Conservation (phyloP, 2,329 filamentous ascomycete genomes). For the Pseudogymnoascus pannorum region DNA sequence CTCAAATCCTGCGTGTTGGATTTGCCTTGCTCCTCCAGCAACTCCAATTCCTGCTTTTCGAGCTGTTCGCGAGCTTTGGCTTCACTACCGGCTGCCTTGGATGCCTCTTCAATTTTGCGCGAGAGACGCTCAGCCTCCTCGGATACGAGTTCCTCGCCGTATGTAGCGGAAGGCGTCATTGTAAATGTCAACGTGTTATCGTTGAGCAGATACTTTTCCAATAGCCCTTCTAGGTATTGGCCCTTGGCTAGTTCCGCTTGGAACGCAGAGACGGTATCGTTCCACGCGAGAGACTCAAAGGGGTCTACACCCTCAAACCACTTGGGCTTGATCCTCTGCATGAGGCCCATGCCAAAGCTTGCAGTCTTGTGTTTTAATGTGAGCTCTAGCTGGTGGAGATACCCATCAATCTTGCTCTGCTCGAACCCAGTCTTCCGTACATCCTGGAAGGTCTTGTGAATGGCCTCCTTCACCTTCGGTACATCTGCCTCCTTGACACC, state of each 20-base stretch:
- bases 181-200: conserved; percentile 86
- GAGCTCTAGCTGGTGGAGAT: conserved; percentile 91
- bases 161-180: conserved; percentile 78
- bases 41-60: conserved; percentile 68
- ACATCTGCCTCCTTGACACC: conserved; percentile 81
- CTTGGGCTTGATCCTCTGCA: conserved; percentile 79
- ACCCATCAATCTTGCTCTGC: conserved; percentile 82
- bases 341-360: conserved; percentile 83
- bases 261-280: conserved; percentile 78
- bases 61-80: conserved; percentile 65
- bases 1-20: conserved; percentile 78
- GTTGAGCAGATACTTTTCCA: conserved; percentile 86
- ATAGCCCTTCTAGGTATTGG: conserved; percentile 72
- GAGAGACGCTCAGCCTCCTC: conserved; percentile 74
- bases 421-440: conserved; percentile 74
- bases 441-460: conserved; percentile 65
- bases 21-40: conserved; percentile 76
- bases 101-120: conserved; percentile 63
- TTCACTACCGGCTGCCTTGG: conserved; percentile 60
- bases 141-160: conserved; percentile 62
- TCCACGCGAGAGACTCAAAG: conserved; percentile 86
- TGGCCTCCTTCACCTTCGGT: conserved; percentile 63
- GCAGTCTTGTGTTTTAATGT: conserved; percentile 92
- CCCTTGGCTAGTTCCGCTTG: conserved; percentile 67
- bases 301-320: conserved; percentile 97